Conservation (phyloP, 108 stramenopile species). For the Aurantiochytrium sp. region DNA sequence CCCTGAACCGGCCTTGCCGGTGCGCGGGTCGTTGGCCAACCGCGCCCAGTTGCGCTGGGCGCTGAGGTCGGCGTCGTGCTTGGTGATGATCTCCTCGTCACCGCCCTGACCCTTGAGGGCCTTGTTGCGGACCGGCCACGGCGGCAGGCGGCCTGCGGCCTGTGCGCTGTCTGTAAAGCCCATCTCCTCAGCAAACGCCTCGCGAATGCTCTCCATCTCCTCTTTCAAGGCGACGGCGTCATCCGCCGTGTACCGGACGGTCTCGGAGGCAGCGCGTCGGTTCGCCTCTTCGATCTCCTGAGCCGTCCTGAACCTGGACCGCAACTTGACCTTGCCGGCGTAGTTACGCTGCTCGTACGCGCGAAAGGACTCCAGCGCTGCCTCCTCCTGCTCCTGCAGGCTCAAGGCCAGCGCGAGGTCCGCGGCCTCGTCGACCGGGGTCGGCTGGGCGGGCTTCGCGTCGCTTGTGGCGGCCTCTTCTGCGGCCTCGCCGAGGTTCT, state of each 20-base stretch:
- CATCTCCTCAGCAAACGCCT: not conserved
- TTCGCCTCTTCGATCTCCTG: not conserved
- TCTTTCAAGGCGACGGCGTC: not conserved
- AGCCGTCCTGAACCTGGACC: not conserved
- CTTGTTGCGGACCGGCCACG: conserved; percentile 21
- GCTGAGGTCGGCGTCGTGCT: not conserved
- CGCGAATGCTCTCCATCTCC: not conserved
- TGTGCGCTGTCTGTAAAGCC: not conserved
- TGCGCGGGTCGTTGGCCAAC: not conserved
- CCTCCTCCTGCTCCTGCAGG: conserved; percentile 6
- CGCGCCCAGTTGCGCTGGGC: not conserved
- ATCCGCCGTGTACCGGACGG: not conserved
- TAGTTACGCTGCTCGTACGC: not conserved
- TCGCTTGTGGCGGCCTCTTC: not conserved
- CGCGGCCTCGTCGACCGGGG: not conserved
- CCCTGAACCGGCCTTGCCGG: not conserved
- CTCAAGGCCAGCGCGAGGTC: not conserved
- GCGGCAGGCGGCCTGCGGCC: not conserved
- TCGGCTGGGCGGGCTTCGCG: not conserved
- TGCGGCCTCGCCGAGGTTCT: not conserved
- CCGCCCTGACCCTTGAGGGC: conserved; percentile 26
- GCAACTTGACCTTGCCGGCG: not conserved
- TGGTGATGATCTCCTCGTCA: conserved; percentile 25
- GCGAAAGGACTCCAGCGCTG: not conserved
- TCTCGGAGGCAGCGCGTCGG: not conserved